Conservation (phyloP, 805 yeast species). For the Candida berthetii region DNA sequence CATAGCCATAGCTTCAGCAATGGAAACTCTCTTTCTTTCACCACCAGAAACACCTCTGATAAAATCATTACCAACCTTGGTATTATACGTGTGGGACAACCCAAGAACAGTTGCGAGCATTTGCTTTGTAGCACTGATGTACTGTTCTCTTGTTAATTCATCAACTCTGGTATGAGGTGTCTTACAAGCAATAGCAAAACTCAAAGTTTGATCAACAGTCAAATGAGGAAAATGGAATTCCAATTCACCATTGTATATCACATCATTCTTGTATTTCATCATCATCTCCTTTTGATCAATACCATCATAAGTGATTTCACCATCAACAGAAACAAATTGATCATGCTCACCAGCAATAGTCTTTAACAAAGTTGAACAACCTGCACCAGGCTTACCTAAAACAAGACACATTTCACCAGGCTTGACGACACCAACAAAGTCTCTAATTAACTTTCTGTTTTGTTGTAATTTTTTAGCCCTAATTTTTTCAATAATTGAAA, state of each 20-base stretch:
- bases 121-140: slow-evolving; percentile 39
- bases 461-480: slow-evolving; percentile 14
- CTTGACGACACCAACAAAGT: slow-evolving; percentile 35
- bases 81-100: slow-evolving; percentile 49
- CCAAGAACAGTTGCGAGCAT: slow-evolving; percentile 51
- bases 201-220: slow-evolving; percentile 67
- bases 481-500: slow-evolving; percentile 22
- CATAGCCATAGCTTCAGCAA: slow-evolving; percentile 78
- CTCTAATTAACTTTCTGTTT: slow-evolving; percentile 28
- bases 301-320: slow-evolving; percentile 58
- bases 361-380: slow-evolving; percentile 67
- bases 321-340: slow-evolving; percentile 38
- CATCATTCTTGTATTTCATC: slow-evolving; percentile 46
- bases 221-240: slow-evolving; percentile 75
- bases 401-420: slow-evolving; percentile 71
- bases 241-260: slow-evolving; percentile 53
- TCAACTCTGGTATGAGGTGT: slow-evolving; percentile 55
- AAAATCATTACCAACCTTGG: slow-evolving; percentile 58
- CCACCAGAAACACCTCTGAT: slow-evolving; percentile 85
- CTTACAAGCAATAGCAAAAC: slow-evolving; percentile 63
- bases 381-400: slow-evolving; percentile 74
- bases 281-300: slow-evolving; percentile 54
- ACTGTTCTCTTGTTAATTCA: slow-evolving; percentile 39
- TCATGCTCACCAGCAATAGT: slow-evolving; percentile 55
- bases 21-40: slow-evolving; percentile 80